A percentile compares a stretch with the other conserved stretches of the same genome.
Evolutionary conservation across 371 early-diverging fungal genomes (phyloP).

Genomic region (Actinomucor elegans): DNA sequence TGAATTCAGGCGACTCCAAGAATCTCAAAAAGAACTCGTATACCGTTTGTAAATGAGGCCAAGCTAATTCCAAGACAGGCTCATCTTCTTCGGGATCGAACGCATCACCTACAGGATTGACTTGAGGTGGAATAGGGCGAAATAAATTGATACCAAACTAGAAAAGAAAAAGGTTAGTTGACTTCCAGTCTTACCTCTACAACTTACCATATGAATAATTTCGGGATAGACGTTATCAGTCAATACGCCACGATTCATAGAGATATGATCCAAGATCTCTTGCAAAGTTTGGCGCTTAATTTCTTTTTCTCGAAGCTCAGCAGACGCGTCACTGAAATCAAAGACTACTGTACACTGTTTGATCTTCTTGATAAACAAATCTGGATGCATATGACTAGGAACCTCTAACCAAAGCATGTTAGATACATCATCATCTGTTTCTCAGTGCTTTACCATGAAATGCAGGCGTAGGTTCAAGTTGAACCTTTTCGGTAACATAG

Average conservation of each 20-base stretch:
- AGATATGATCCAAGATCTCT: constrained; percentile 90
- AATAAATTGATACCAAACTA: constrained; percentile 90
- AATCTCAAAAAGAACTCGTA: constrained; percentile 95
- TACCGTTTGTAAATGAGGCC: constrained; percentile 95
- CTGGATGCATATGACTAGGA: constrained; percentile 67
- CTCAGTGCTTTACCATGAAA: constrained; percentile 65
- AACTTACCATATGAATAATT: constrained; percentile 83
- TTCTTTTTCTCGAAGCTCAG: constrained; percentile 89
- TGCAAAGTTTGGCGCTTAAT: constrained; percentile 87
- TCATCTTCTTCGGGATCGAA: constrained; percentile 98
- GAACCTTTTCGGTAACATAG: constrained; percentile 77
- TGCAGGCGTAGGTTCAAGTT: constrained; percentile 70
- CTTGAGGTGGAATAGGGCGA: constrained; percentile 91
- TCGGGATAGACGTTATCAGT: constrained; percentile 87
- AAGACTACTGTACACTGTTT: constrained; percentile 87
- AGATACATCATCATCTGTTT: neutral
- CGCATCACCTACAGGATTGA: constrained; percentile 92
- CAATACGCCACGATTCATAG: constrained; percentile 79
- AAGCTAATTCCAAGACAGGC: constrained; percentile 89
- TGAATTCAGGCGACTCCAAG: constrained; percentile 93
- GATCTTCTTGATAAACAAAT: constrained; percentile 83
- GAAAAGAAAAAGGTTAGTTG: neutral
- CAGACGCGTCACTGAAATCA: constrained; percentile 87
- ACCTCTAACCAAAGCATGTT: constrained; percentile 56
- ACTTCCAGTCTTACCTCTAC: neutral